phyloP scores from a whole-genome alignment of 2,329 filamentous ascomycete genomes.

The Pleoardoris graminearum region DNA sequence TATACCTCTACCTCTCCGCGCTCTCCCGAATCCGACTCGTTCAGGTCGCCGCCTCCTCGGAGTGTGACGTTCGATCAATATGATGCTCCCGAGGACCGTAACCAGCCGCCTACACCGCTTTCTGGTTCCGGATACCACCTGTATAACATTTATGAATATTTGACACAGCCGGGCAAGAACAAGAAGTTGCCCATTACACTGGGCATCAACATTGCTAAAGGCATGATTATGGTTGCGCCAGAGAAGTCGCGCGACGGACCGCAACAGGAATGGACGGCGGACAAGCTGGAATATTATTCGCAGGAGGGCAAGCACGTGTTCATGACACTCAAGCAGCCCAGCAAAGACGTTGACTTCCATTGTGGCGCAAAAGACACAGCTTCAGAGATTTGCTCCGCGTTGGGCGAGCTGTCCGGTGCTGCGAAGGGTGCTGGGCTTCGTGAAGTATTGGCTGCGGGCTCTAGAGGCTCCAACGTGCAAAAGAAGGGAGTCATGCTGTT shows the following conservation, averaged over 20 bases:
- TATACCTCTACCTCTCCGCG: slow-evolving; percentile 46
- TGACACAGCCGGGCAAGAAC: slow-evolving; percentile 93
- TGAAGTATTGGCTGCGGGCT: slow-evolving; percentile 82
- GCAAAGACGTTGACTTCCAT: slow-evolving; percentile 95
- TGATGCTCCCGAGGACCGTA: slow-evolving; percentile 47
- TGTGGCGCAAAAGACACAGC: slow-evolving; percentile 97
- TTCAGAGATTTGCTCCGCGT: slow-evolving; percentile 82
- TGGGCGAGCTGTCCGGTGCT: slow-evolving; percentile 88
- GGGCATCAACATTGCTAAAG: slow-evolving; percentile 88
- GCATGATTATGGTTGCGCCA: slow-evolving; percentile 86
- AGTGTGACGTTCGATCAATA: slow-evolving; percentile 48
- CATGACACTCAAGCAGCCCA: slow-evolving; percentile 86
- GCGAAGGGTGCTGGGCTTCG: slow-evolving; percentile 79
- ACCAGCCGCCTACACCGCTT: slow-evolving; percentile 32
- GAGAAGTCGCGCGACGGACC: slow-evolving; percentile 82
- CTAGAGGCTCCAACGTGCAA: slow-evolving; percentile 61
- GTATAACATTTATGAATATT: slow-evolving; percentile 97
- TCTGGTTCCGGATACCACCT: slow-evolving; percentile 85
- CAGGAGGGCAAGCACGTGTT: slow-evolving; percentile 98
- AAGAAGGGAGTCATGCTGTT: slow-evolving; percentile 89
- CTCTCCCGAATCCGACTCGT: slow-evolving; percentile 43
- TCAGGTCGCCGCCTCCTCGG: slow-evolving; percentile 44
- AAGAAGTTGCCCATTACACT: slow-evolving; percentile 98
- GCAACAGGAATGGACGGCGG: slow-evolving; percentile 89
- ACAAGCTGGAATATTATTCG: slow-evolving; percentile 95